Evolutionary conservation across 2,329 filamentous ascomycete species (phyloP).

Genomic region (Aplosporella prunicola): DNA sequence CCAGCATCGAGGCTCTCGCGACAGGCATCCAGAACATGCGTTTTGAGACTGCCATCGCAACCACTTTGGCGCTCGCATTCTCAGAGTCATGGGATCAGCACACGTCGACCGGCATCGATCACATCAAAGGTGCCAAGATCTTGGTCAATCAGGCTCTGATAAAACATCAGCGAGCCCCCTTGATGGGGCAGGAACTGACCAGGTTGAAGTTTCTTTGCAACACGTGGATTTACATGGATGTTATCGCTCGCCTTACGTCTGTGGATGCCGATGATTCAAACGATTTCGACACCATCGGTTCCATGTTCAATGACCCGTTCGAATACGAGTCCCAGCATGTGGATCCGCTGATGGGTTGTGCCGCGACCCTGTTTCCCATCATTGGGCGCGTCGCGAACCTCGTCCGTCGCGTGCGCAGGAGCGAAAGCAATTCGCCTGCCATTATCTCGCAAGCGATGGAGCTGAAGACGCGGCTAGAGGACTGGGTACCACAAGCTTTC

Average conservation of each 20-base stretch:
- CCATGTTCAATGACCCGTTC: slow-evolving; percentile 25
- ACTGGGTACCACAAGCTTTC: slow-evolving; percentile 49
- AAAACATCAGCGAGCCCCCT: slow-evolving; percentile 34
- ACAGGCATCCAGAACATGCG: slow-evolving; percentile 54
- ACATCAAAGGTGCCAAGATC: slow-evolving; percentile 57
- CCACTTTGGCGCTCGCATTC: slow-evolving; percentile 59
- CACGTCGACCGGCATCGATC: slow-evolving; percentile 58
- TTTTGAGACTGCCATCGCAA: slow-evolving; percentile 56
- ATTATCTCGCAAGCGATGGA: slow-evolving; percentile 54
- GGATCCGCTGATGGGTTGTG: slow-evolving; percentile 65
- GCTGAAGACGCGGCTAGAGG: slow-evolving; percentile 50
- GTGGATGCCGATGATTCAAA: slow-evolving; percentile 48
- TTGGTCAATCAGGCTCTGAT: slow-evolving; percentile 52
- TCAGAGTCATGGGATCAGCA: slow-evolving; percentile 64
- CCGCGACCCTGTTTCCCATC: slow-evolving; percentile 56
- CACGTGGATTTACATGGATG: slow-evolving; percentile 65
- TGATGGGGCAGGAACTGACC: slow-evolving; percentile 36
- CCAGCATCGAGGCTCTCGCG: slow-evolving; percentile 50
- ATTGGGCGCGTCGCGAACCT: slow-evolving; percentile 58
- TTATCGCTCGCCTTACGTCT: slow-evolving; percentile 58
- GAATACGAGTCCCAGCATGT: slow-evolving; percentile 44
- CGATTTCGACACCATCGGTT: slow-evolving; percentile 38
- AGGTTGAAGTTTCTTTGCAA: slow-evolving; percentile 60
- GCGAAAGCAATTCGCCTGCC: slow-evolving; percentile 47
- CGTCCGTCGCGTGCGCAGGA: slow-evolving; percentile 51